Evolutionary conservation across 352 stramenopile species (phyloP).

Genomic region (Phytophthora sp.): DNA sequence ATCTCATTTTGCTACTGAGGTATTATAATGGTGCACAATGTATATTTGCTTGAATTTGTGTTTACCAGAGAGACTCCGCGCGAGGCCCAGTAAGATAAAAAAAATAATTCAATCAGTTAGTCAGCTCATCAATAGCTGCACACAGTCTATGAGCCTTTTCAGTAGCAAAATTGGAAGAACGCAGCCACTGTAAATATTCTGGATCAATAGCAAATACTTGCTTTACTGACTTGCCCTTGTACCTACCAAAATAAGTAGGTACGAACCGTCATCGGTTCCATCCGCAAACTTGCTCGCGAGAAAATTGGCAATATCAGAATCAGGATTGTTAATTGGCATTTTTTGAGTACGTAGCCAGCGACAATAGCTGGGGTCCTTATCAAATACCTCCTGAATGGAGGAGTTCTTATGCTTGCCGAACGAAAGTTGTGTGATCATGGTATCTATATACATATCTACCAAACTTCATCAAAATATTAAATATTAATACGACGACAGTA

Average conservation of each 20-base stretch:
- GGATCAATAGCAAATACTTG: neutral
- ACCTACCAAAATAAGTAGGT: neutral
- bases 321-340: neutral
- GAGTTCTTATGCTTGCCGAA: neutral
- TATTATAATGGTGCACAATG: too few relatives aligned
- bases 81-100: too few relatives aligned
- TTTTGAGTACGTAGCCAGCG: neutral
- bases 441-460: neutral
- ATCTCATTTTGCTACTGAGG: too few relatives aligned
- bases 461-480: neutral
- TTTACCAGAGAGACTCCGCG: too few relatives aligned
- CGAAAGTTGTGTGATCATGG: neutral
- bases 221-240: too few relatives aligned
- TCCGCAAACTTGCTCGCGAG: too few relatives aligned
- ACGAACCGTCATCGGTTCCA: too few relatives aligned
- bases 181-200: neutral
- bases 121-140: conserved; percentile 6
- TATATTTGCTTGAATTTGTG: too few relatives aligned
- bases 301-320: neutral
- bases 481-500: too few relatives aligned
- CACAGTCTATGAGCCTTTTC: conserved; percentile 9
- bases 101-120: neutral
- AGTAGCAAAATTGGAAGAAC: conserved; percentile 6
- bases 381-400: neutral
- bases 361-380: too few relatives aligned